Conservation (phyloP, 1,284 basidiomycete genomes). For the Ceratobasidium sp. region DNA sequence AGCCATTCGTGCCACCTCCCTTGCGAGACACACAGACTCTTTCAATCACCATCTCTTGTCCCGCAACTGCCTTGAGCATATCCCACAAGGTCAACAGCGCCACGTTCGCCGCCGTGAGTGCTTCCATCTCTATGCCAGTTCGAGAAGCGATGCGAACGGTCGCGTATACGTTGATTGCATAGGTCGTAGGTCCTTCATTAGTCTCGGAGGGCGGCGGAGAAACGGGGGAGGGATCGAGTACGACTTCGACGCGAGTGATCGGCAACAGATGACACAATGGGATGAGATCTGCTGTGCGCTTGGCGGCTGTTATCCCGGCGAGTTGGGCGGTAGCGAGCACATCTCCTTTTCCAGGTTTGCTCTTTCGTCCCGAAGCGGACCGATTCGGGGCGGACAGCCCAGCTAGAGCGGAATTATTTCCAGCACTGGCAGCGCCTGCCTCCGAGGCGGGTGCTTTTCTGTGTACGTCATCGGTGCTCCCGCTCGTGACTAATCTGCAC, state of each 20-base stretch:
- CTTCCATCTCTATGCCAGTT: conserved; percentile 95
- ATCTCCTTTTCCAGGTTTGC: conserved; percentile 78
- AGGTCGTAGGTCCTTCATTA: conserved; percentile 51
- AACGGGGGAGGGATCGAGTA: conserved; percentile 60
- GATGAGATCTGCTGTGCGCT: conserved; percentile 84
- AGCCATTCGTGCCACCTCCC: conserved; percentile 31
- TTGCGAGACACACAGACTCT: conserved; percentile 29
- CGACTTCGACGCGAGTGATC: conserved; percentile 77
- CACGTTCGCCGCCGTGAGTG: conserved; percentile 85
- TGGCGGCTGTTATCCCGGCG: conserved; percentile 89
- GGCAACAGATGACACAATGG: conserved; percentile 87
- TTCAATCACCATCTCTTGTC: conserved; percentile 74
- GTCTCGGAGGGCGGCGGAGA: conserved; percentile 54
- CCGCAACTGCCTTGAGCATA: conserved; percentile 91
- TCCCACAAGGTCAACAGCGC: conserved; percentile 90
- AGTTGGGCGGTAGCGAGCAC: conserved; percentile 83
- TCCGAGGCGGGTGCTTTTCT: conserved; percentile 4
- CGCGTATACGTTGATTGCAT: conserved; percentile 74
- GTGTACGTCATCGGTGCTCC: conserved; percentile 10
- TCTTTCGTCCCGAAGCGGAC: conserved; percentile 55
- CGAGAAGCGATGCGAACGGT: conserved; percentile 81
- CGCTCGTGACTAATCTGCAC: conserved; percentile 71
- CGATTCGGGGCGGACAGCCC: background rate
- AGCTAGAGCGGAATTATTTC: too few species aligned
- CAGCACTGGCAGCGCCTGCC: too few species aligned